Base-by-base conservation (phyloP, 2,329 filamentous ascomycete genomes). In the Westerdykella aurantiaca region DNA sequence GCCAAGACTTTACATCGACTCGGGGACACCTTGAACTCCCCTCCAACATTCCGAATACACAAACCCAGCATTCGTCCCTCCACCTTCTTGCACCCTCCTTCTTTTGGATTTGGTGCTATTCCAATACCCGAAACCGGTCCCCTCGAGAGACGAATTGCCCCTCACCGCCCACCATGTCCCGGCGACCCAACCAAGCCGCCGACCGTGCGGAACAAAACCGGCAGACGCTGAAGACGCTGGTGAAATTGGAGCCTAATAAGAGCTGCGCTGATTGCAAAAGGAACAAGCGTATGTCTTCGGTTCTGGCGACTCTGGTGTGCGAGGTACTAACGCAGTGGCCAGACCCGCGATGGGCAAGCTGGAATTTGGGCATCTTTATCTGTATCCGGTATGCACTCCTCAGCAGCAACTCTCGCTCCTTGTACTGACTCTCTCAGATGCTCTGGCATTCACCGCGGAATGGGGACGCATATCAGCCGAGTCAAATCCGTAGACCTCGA, bases 311-410 rank as follows among this genome's bases (percentile, higher is more conserved):
- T 35, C 13, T 21, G n/a, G 9, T 10, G 38, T 16, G n/a, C 16
- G 34, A 25, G 46, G 48, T 34, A 56, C 59, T 62, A 39, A 69
- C 55, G 38, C 31, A 40, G 14, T 40, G 22, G n/a, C 34, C 65
- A 95, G 88, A 96, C 73, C 93, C 93, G 48, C 81, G 93, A 85
- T 98, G 93, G 93, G 93, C 93, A 25, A 96, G 89, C 65, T 98
- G 93, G 93, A 98, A 98, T 68, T 73, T 98, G 43, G 93, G 93
- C 58, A 83, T 98, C 63, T 98, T 98, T 67, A 77, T 98, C 63
- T 98, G 93, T 76, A 98, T 98, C 67, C 85, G 90, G 70, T 72
- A 57, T 34, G 52, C 40, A 35, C 23, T 40, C 16, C 17, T 41
- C 25, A 37, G 11, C 42, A 29, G 41, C 14, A 17, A n/a, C 21